Evolutionary conservation across 179 eudicot genomes (phyloP).

Genomic region (Camellia oleifera): DNA sequence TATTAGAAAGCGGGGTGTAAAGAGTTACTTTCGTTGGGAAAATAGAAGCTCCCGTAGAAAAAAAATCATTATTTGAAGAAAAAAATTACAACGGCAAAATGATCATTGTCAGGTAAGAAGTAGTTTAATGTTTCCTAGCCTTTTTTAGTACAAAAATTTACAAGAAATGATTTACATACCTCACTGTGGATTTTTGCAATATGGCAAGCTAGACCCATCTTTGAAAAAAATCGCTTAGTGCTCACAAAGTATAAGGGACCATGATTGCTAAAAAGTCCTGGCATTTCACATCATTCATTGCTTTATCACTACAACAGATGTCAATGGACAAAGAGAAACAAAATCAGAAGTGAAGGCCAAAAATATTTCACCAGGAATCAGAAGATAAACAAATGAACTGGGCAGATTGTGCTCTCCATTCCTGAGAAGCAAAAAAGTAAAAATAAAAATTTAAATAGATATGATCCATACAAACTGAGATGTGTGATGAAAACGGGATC

Average conservation of each 20-base stretch:
- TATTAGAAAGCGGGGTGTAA: too few species aligned
- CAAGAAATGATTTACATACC: constrained; percentile 33
- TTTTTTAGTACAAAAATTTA: not conserved
- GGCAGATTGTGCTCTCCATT: constrained; percentile 79
- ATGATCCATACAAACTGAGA: not conserved
- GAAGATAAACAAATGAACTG: constrained; percentile 73
- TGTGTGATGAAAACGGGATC: not conserved
- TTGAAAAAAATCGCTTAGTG: constrained; percentile 77
- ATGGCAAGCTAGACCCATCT: constrained; percentile 96
- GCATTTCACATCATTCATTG: not conserved
- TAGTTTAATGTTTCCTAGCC: not conserved
- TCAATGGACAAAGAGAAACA: constrained; percentile 7
- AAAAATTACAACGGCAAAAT: not conserved
- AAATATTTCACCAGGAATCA: constrained; percentile 70
- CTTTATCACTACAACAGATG: not conserved
- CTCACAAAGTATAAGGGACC: constrained; percentile 86
- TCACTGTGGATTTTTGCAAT: constrained; percentile 95
- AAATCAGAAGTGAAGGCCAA: not conserved
- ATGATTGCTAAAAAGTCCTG: constrained; percentile 94
- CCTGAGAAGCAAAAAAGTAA: constrained; percentile 38
- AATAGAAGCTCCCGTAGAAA: too few species aligned
- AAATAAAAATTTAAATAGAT: not conserved
- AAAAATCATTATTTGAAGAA: not conserved
- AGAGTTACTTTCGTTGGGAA: too few species aligned
- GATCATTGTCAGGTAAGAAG: not conserved